Percentiles rank a stretch among this genome's conserved stretches.
These are phyloP conservation scores for Priceomyces medius DNA, from an alignment of 805 yeast species.

Conservation along the genomic window DNA sequence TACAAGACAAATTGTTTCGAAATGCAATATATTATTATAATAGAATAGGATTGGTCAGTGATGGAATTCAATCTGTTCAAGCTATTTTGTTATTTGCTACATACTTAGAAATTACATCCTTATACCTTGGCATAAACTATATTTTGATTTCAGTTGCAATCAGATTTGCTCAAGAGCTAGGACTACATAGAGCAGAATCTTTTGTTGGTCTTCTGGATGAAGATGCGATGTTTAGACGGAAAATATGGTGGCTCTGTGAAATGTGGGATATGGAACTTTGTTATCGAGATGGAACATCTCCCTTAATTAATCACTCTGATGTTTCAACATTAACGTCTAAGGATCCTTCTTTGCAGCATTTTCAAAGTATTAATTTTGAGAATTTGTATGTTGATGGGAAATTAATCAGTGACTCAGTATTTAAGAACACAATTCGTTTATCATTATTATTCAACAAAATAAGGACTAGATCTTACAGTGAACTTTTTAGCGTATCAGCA, in stretches of 20 bases:
- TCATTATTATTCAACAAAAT: conserved; percentile 23
- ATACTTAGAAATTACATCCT: conserved; percentile 33
- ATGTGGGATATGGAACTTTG: conserved; percentile 38
- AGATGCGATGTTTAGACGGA: conserved; percentile 24
- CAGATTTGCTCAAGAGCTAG: conserved; percentile 41
- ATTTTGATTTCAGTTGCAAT: conserved; percentile 33
- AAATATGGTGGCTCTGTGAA: conserved; percentile 39
- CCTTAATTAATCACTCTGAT: conserved; percentile 33
- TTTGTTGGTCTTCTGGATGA: conserved; percentile 18
- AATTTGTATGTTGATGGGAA: background rate
- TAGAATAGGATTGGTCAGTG: conserved; percentile 47
- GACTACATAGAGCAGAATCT: conserved; percentile 38
- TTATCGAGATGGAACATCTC: conserved; percentile 41
- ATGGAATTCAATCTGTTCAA: conserved; percentile 50
- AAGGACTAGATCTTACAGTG: conserved; percentile 28
- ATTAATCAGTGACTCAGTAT: background rate
- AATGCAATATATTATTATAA: conserved; percentile 52
- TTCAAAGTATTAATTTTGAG: background rate
- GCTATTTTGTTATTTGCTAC: conserved; percentile 49
- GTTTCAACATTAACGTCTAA: conserved; percentile 25
- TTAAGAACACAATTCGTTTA: background rate
- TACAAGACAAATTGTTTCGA: conserved; percentile 21
- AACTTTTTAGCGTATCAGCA: conserved; percentile 32
- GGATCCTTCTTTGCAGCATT: conserved; percentile 10
- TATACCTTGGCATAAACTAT: conserved; percentile 30